Conservation (phyloP, 1,284 basidiomycete species). For the Apiotrichum montevideense region DNA sequence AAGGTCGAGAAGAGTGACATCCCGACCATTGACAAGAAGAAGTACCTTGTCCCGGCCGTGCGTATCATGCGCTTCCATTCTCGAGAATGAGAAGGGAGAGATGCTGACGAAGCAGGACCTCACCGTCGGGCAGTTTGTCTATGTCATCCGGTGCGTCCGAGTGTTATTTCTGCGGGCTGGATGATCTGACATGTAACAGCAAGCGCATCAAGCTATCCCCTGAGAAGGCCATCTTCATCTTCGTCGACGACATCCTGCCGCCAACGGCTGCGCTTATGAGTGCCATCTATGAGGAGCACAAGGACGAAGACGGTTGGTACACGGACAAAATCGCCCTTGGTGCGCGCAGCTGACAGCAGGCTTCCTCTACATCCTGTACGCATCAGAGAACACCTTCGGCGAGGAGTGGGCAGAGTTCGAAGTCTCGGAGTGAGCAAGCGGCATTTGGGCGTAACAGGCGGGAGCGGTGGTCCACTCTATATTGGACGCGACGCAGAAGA, state of each 20-base stretch:
- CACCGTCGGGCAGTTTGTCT: slow-evolving; percentile 98
- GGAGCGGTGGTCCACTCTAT: no score
- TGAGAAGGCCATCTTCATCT: slow-evolving; percentile 99
- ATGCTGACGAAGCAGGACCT: slow-evolving; percentile 61
- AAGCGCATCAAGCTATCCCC: slow-evolving; percentile 99
- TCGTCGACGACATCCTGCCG: slow-evolving; percentile 95
- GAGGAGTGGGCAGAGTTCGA: slow-evolving; percentile 17
- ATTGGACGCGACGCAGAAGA: no score
- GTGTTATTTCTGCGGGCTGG: neutral
- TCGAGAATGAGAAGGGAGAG: neutral
- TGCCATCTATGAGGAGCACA: slow-evolving; percentile 99
- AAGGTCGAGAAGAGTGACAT: slow-evolving; percentile 99
- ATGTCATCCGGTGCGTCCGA: slow-evolving; percentile 67
- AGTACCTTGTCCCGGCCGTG: slow-evolving; percentile 96
- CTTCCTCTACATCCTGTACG: slow-evolving; percentile 93
- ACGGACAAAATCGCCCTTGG: neutral
- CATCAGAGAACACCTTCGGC: slow-evolving; percentile 94
- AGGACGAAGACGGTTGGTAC: slow-evolving; percentile 48
- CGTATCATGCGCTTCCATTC: slow-evolving; percentile 15
- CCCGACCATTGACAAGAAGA: slow-evolving; percentile 99
- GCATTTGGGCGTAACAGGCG: neutral
- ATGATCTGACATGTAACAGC: slow-evolving; percentile 42
- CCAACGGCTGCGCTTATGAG: slow-evolving; percentile 98
- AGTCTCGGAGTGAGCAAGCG: slow-evolving; percentile 4
- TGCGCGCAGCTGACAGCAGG: slow-evolving; percentile 38